Percentiles rank a stretch among this genome's conserved stretches.
These are phyloP conservation scores for Desmodesmus armatus DNA, from an alignment of 139 green algal genomes.

Conservation along the genomic window DNA sequence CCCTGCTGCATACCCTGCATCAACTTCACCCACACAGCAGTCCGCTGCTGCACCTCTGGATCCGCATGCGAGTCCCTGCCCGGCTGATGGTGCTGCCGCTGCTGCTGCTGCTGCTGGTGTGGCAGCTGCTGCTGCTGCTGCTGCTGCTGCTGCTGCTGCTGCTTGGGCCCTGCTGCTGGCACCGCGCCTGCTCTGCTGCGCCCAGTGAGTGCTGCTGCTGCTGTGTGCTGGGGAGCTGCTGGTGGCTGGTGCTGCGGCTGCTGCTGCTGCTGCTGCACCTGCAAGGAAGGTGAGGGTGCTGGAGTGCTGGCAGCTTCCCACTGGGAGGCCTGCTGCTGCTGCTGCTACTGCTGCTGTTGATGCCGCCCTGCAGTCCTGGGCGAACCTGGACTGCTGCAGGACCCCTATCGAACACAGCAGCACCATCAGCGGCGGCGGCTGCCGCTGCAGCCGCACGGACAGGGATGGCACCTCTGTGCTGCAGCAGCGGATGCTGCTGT, in stretches of 20 bases:
- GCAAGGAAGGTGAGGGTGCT: not conserved
- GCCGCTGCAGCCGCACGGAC: conserved; percentile 15
- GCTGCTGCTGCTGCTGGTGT: conserved; percentile 11
- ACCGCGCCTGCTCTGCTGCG: not conserved
- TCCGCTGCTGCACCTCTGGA: conserved; percentile 22
- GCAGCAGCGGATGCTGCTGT: too few relatives aligned
- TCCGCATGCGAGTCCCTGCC: not conserved
- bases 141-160: conserved; percentile 4
- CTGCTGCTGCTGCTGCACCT: not conserved
- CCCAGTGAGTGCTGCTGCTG: not conserved
- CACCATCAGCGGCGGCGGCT: conserved; percentile 2
- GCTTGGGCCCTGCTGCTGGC: not conserved
- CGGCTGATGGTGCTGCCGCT: conserved; percentile 29
- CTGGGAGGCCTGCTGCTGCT: not conserved
- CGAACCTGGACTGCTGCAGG: not conserved
- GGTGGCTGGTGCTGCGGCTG: not conserved
- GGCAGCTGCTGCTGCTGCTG: conserved; percentile 7
- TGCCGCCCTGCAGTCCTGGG: conserved; percentile 22
- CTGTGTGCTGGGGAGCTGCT: not conserved
- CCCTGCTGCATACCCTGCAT: conserved; percentile 43
- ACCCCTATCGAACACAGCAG: too few relatives aligned
- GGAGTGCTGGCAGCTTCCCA: not conserved
- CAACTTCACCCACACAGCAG: conserved; percentile 15
- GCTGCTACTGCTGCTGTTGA: conserved; percentile 18
- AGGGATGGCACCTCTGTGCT: too few relatives aligned